Base-by-base conservation (phyloP, 257 asterid species). In the Solanum virginianum region DNA sequence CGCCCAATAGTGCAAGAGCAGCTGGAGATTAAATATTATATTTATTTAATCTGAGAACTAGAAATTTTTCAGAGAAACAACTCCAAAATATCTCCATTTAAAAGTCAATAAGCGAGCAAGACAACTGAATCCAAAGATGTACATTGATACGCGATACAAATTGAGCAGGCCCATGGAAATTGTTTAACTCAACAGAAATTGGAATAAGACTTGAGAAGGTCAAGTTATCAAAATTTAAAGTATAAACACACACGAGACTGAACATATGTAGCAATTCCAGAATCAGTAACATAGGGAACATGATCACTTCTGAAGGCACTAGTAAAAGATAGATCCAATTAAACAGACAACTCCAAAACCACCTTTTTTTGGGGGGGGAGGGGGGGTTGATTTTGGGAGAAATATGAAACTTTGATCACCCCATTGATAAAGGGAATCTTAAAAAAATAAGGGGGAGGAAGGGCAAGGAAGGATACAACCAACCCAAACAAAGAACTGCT, bases 1-100 rank as follows among this genome's bases (percentile, higher is more conserved):
- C 98, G 83, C 99, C 99, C 89, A 97, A 89, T 57, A 84, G 94
- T 36, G 94, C 90, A 55, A 97, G 93, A 56, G 98, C 97, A 92
- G 92, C 99, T 97, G 96, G 87, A 90, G 90, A 86, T 82, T 72
- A 89, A 51, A 49, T 39, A 75, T 75, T 75, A 77, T 26, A 77
- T 53, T 77, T 77, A 88, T 88, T 87, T 81, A 82, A 88, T 66
- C 71, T 53, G 87, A 89, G 91, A 86, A 80, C 70, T 66, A 66
- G 81, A 84, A 80, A 8, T 3, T 22, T 66, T 85, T 16, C 81
- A 75, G 86, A 85, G 88, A 74, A 84, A 14, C 66, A 80, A 60
- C 87, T 60, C 10, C 74, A 63, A 70, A 66, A 65, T 29, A 51
- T 81, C 15, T 63, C 57, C 84, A 85, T 57, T 79, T 51, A 15